These are phyloP conservation scores for Lachnellula occidentalis DNA, from an alignment of 2,329 filamentous ascomycete genomes.

Conservation along the genomic window DNA sequence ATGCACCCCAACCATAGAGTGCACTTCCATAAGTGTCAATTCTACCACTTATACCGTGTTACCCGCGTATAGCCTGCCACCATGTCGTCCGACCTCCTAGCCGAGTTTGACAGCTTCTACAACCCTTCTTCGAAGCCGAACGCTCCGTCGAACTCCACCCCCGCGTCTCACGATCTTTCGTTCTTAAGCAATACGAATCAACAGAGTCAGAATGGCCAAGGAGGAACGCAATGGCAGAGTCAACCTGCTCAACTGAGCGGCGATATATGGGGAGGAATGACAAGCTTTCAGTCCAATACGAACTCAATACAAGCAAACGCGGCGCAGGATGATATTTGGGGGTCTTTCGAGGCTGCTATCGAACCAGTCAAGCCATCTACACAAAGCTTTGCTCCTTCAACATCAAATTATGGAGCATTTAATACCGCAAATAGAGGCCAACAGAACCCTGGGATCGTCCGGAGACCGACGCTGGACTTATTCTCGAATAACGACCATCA, in stretches of 20 bases:
- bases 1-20: neutral
- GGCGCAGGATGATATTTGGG: conserved; percentile 27
- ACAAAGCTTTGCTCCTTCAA: conserved; percentile 1
- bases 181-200: conserved; percentile 13
- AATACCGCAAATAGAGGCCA: conserved; percentile 4
- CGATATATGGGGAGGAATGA: conserved; percentile 25
- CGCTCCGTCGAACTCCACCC: conserved; percentile 21
- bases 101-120: conserved; percentile 52
- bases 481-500: conserved; percentile 21
- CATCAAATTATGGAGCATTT: conserved; percentile 11
- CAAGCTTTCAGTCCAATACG: conserved; percentile 13
- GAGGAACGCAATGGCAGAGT: conserved; percentile 16
- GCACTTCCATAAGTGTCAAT: neutral
- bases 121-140: conserved; percentile 25
- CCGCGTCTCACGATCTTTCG: conserved; percentile 22
- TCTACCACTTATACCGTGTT: neutral
- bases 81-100: conserved; percentile 64
- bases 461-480: conserved; percentile 24
- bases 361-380: conserved; percentile 2
- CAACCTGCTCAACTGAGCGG: conserved; percentile 8
- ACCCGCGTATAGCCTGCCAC: neutral
- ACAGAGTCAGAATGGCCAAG: conserved; percentile 2
- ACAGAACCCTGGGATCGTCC: conserved; percentile 14
- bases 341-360: conserved; percentile 22
- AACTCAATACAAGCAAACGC: conserved; percentile 5